Percentiles rank a stretch among this genome's conserved stretches.
Conservation (phyloP, 139 green algal species). For the Chlamydomonas incerta region DNA sequence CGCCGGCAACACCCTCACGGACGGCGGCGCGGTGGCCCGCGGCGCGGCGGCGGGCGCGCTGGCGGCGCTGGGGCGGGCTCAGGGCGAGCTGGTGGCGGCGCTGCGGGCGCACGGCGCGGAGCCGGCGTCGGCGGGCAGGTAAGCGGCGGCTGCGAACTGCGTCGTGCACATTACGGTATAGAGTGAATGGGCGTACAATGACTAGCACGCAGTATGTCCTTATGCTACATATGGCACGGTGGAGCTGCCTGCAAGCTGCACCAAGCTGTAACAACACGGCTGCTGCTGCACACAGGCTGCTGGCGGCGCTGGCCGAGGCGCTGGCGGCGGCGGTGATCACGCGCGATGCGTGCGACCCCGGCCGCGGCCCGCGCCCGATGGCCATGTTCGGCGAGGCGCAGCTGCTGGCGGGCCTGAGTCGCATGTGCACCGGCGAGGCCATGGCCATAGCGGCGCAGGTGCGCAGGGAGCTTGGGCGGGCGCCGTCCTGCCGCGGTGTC, state of each 20-base stretch:
- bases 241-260: no score
- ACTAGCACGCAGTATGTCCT: no score
- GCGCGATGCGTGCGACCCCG: background rate
- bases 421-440: conserved; percentile 10
- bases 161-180: no score
- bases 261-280: no score
- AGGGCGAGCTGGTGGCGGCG: background rate
- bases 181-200: no score
- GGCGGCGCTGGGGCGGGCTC: background rate
- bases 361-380: background rate
- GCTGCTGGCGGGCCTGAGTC: conserved; percentile 28
- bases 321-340: conserved; percentile 28
- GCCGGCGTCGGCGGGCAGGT: conserved; percentile 25
- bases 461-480: no score
- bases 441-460: background rate
- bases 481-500: no score
- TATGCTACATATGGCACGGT: no score
- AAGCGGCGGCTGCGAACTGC: no score
- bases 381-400: conserved; percentile 27
- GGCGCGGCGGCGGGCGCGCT: background rate
- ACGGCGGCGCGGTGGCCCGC: background rate
- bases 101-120: conserved; percentile 7
- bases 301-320: conserved; percentile 26
- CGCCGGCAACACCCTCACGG: background rate
- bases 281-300: conserved; percentile 3